Conservation (phyloP, 371 early-diverging fungal genomes). For the Gilbertella persicaria region DNA sequence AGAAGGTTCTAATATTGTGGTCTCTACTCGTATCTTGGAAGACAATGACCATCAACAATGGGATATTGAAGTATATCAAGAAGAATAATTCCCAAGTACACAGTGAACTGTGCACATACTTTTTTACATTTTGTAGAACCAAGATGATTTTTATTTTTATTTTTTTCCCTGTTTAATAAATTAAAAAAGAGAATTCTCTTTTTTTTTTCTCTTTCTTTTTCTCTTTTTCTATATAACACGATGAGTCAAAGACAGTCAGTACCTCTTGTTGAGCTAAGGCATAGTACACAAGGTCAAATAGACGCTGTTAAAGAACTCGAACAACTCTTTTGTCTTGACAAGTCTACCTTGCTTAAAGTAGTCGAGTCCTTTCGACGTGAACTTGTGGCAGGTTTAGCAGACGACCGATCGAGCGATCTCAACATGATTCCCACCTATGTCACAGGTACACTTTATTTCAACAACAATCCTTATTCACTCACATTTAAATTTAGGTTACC, state of each 20-base stretch:
- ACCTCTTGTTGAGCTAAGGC: constrained; percentile 16
- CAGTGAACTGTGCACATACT: neutral
- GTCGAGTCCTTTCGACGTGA: constrained; percentile 37
- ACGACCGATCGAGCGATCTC: constrained; percentile 50
- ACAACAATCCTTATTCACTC: neutral
- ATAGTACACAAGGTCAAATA: constrained; percentile 22
- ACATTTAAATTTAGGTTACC: constrained; percentile 46
- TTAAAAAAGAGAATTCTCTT: neutral
- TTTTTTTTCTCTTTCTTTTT: constrained; percentile 4
- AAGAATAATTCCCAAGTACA: constrained; percentile 18
- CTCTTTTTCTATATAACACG: neutral
- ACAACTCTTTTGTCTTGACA: constrained; percentile 30
- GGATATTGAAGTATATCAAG: constrained; percentile 34
- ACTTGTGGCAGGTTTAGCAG: constrained; percentile 39
- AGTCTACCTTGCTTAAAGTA: constrained; percentile 22
- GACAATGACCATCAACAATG: constrained; percentile 42
- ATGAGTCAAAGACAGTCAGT: constrained; percentile 29
- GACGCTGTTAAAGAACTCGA: constrained; percentile 35
- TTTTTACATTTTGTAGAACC: neutral
- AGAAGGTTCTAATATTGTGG: constrained; percentile 24
- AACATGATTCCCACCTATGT: constrained; percentile 58
- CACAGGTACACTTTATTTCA: constrained; percentile 33
- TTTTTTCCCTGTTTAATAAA: neutral
- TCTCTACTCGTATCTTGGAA: constrained; percentile 25
- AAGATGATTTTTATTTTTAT: neutral